Base-by-base conservation (phyloP, 2,329 filamentous ascomycete species). In the Podosphaera xanthii region DNA sequence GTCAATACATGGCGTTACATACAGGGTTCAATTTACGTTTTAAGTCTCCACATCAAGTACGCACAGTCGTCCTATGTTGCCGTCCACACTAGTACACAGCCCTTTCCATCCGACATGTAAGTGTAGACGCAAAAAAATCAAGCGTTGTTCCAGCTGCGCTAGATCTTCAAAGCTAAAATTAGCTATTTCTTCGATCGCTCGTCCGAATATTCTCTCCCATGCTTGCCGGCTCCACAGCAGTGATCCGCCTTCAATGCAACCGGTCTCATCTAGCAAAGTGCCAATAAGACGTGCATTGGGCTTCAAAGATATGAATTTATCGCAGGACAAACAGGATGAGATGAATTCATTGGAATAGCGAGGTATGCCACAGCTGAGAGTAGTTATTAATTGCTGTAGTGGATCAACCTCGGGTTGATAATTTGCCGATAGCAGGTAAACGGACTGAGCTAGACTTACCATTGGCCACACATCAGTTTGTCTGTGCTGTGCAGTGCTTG, bases 81-180 rank as follows among this genome's bases (percentile, higher is more conserved):
- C 6, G 34, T 42, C 7, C 7, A 33, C 10, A 35, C 22, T 40
- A 10, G 9, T 6, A 8, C 58, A 66, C 30, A 70, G 72, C 73
- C 77, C 67, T 22, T 71, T 72, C 75, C 79, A 77, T 0, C 76
- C 79, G 65, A 83, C 79, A 4, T 75, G 71, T 63, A 82, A 62
- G 14, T 75, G 79, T 7, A 80, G 64, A 14, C 78, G 72, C 56
- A 77, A 67, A 62, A 76, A 80, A 12, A 76, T 58, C 55, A 81
- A 64, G 3, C 75, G 69, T 62, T 76, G 73, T 63, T 82, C 76
- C 4, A 81, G 66, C 50, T 72, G 70, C 59, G 70, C 70, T n/a
- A 80, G 61, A 22, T 71, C 69, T 10, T 75, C 71, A 0, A 66
- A 60, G 10, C 68, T 68, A 58, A 72, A 65, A 4, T 46, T 31